A percentile compares a stretch with the other conserved stretches of the same genome.
These are phyloP conservation scores for Arthroderma sp. DNA, from an alignment of 2,329 filamentous ascomycete genomes.

Conservation along the genomic window DNA sequence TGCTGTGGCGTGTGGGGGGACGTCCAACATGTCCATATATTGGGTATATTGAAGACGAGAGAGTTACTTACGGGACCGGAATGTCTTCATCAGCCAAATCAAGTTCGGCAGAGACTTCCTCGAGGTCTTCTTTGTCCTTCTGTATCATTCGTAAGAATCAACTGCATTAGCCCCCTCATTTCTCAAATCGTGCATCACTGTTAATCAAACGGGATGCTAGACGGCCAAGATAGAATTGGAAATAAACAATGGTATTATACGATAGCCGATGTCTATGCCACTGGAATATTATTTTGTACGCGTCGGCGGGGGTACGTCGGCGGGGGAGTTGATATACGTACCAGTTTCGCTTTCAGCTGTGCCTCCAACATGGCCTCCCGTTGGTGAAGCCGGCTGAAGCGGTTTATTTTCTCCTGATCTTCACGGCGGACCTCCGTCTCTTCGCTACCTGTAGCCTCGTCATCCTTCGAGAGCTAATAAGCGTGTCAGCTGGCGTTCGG, in stretches of 20 bases:
- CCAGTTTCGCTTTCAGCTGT: slow-evolving; percentile 66
- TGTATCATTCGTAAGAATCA: slow-evolving; percentile 28
- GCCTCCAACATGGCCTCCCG: slow-evolving; percentile 69
- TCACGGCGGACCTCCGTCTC: slow-evolving; percentile 91
- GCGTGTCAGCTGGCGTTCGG: not conserved
- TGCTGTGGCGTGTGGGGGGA: too few relatives aligned
- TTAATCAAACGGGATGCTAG: not conserved
- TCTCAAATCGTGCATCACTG: not conserved
- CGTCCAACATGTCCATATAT: too few relatives aligned
- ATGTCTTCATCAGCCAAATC: slow-evolving; percentile 95
- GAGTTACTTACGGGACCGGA: slow-evolving; percentile 60
- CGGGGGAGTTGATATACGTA: slow-evolving; percentile 32
- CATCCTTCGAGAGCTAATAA: slow-evolving; percentile 78
- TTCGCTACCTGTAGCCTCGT: slow-evolving; percentile 64
- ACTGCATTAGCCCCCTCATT: not conserved
- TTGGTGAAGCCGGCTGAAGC: slow-evolving; percentile 87
- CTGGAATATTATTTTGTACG: too few relatives aligned
- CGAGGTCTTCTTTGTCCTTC: slow-evolving; percentile 98
- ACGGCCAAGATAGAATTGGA: not conserved
- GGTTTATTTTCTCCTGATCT: slow-evolving; percentile 98
- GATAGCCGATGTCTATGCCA: too few relatives aligned
- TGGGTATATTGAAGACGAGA: not conserved
- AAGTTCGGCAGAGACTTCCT: slow-evolving; percentile 80
- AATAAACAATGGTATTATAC: not conserved
- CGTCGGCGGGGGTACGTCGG: too few relatives aligned